phyloP scores from a whole-genome alignment of 2,329 filamentous ascomycete genomes.

The Whalleya microplaca region DNA sequence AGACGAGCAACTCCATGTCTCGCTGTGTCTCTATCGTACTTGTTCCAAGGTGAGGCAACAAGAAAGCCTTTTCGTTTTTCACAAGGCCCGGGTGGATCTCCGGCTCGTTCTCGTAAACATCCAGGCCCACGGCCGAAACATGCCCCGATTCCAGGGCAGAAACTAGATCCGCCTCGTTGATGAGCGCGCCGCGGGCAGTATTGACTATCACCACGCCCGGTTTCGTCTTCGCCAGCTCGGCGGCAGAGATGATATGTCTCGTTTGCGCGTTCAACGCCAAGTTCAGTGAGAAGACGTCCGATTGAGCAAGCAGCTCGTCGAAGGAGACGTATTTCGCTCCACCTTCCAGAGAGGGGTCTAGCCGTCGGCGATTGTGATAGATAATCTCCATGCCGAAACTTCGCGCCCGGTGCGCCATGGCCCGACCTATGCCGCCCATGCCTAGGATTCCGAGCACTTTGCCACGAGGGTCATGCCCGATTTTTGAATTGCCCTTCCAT shows the following conservation, averaged over 20 bases:
- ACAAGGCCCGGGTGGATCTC: constrained; percentile 63
- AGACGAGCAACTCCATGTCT: constrained; percentile 50
- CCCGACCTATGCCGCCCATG: constrained; percentile 62
- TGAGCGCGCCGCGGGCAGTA: constrained; percentile 59
- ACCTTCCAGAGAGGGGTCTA: constrained; percentile 38
- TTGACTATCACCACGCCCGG: constrained; percentile 60
- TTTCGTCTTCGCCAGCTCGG: constrained; percentile 57
- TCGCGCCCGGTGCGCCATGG: constrained; percentile 50
- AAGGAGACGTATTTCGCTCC: constrained; percentile 58
- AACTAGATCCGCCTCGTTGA: constrained; percentile 60
- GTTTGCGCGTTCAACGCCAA: constrained; percentile 54
- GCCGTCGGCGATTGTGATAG: constrained; percentile 57
- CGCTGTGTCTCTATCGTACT: constrained; percentile 58
- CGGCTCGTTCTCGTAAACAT: constrained; percentile 63
- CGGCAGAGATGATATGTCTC: constrained; percentile 54
- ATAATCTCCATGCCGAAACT: constrained; percentile 60
- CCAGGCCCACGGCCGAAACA: constrained; percentile 57
- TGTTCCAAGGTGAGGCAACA: constrained; percentile 71
- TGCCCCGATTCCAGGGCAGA: constrained; percentile 56
- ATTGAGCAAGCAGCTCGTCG: constrained; percentile 54
- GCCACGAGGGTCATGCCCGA: constrained; percentile 56
- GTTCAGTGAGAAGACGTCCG: constrained; percentile 59
- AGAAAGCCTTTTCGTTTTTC: constrained; percentile 60
- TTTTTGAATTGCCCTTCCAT: constrained; percentile 47
- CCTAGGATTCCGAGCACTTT: constrained; percentile 60